Conservation (phyloP, 1,284 basidiomycete species). For the Agaricales sp. region DNA sequence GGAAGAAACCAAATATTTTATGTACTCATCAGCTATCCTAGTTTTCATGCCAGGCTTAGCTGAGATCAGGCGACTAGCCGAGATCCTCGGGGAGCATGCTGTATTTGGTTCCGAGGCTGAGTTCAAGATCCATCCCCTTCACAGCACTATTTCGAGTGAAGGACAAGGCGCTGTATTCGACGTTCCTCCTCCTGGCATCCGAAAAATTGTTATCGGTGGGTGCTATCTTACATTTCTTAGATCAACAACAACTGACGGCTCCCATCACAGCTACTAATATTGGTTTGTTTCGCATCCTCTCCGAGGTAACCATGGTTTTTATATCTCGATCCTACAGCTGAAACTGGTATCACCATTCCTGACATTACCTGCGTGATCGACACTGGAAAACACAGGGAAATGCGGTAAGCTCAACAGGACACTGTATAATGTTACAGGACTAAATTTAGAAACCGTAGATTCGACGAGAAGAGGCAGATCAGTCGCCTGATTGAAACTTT, state of each 20-base stretch:
- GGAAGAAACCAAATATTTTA: conserved; percentile 37
- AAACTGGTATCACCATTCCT: conserved; percentile 96
- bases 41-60: conserved; percentile 93
- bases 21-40: conserved; percentile 77
- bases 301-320: too few species aligned
- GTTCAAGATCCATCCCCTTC: conserved; percentile 86
- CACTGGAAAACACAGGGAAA: conserved; percentile 88
- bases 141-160: conserved; percentile 88
- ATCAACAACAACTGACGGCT: conserved; percentile 6
- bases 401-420: conserved; percentile 45
- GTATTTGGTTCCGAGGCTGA: conserved; percentile 54
- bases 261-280: conserved; percentile 64
- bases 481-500: conserved; percentile 91
- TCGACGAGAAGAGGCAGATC: conserved; percentile 96
- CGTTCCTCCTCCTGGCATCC: conserved; percentile 65
- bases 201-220: conserved; percentile 89
- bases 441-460: conserved; percentile 34
- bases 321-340: conserved; percentile 36
- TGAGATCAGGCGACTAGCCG: conserved; percentile 86
- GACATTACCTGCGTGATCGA: conserved; percentile 99
- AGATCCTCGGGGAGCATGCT: conserved; percentile 71
- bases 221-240: conserved; percentile 2
- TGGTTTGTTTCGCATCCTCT: too few species aligned
- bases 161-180: conserved; percentile 89
- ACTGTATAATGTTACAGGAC: conserved; percentile 3